Base-by-base conservation (phyloP, 2,329 filamentous ascomycete genomes). In the Colletotrichum tropicale region DNA sequence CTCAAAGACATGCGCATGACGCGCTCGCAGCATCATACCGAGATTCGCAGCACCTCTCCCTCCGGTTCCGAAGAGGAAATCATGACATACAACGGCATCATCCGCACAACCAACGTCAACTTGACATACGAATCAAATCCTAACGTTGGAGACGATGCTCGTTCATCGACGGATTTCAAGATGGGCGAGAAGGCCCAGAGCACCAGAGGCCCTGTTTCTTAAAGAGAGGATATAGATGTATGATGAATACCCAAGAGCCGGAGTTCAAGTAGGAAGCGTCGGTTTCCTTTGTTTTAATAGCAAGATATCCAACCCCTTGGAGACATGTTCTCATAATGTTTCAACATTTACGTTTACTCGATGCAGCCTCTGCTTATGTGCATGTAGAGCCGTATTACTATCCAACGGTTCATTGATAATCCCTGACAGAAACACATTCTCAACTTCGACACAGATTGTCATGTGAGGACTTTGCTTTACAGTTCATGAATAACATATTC, bases 11-110 rank as follows among this genome's bases (percentile, higher is more conserved):
- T 83, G 38, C 75, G 78, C 62, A 71, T 77, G 34, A 48, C 71
- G 15, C 70, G 74, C 21, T 81, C 79, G 66, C 74, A 78, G 48
- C 81, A 81, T 76, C 78, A 76, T 18, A 82, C 84, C 7, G 83
- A 84, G 66, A 82, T 85, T 36, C 80, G 83, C 34, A 79, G 81
- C 13, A 78, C 78, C 21, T 84, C 83, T 60, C 82, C 84, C 4
- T 82, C 80, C 7, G 81, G 80, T 3, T 84, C 81, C 18, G 82
- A 85, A 76, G 84, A 85, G 76, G 83, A 85, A 74, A 85, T 85
- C 55, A 84, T 85, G 81, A 82, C 83, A 5, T 83, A 85, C 76
- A 83, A 85, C 62, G 84, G 84, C 38, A 86, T 86, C 38, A 78
- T 86, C 66, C 80, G 84, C 48, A 85, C 83, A 10, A 82, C 81